Conservation (phyloP, 2,329 filamentous ascomycete species). For the Calonectria pauciramosa region DNA sequence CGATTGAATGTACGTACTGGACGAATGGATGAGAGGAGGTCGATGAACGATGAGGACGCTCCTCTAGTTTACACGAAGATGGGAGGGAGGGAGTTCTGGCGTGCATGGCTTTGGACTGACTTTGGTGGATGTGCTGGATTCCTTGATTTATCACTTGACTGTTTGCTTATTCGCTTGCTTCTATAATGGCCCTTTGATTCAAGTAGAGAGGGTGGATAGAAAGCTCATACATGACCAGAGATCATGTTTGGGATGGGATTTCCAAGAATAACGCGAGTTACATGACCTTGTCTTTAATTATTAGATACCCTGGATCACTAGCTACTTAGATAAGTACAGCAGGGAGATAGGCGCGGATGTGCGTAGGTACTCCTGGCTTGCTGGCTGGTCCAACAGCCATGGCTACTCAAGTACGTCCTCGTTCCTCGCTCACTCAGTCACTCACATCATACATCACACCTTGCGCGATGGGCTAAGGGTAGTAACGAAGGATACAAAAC, state of each 20-base stretch:
- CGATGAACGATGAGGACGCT: neutral
- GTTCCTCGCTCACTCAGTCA: neutral
- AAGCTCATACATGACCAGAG: constrained; percentile 3
- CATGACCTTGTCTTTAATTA: constrained; percentile 6
- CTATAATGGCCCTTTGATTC: constrained; percentile 1
- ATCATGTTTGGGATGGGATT: constrained; percentile 16
- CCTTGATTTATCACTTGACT: constrained; percentile 5
- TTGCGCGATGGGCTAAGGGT: neutral
- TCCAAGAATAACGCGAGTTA: constrained; percentile 18
- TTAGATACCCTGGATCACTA: constrained; percentile 12
- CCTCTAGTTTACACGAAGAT: neutral
- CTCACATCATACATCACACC: neutral
- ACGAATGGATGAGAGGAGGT: neutral
- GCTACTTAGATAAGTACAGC: neutral
- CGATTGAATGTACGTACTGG: neutral
- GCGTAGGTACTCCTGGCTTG: neutral
- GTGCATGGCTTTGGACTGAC: neutral
- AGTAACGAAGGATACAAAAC: neutral
- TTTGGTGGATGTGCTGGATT: constrained; percentile 3
- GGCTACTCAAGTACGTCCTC: neutral
- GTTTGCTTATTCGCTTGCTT: neutral
- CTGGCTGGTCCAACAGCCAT: neutral
- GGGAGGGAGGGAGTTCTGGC: constrained; percentile 9
- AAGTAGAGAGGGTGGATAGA: constrained; percentile 24
- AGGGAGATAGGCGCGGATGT: neutral